Evolutionary conservation across 140 eudicot genomes (phyloP).

Genomic region (Erigeron philadelphicus): DNA sequence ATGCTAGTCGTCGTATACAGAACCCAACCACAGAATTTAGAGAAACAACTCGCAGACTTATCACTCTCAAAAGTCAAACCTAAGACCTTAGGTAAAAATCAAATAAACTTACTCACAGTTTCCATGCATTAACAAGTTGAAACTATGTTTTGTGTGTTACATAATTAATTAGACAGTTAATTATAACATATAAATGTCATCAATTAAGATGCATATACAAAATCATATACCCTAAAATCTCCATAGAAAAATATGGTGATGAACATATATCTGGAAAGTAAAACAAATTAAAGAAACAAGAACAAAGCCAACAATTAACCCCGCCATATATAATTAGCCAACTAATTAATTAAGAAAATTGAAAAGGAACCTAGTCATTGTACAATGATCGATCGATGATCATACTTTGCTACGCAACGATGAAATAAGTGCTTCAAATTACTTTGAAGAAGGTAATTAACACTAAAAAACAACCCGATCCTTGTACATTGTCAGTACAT

Average conservation of each 20-base stretch:
- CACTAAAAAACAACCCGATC: constrained; percentile 29
- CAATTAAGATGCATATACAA: constrained; percentile 21
- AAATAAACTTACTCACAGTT: no score
- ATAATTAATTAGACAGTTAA: not conserved
- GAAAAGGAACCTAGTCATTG: constrained; percentile 31
- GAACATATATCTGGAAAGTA: constrained; percentile 27
- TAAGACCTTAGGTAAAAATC: no score
- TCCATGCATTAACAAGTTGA: no score
- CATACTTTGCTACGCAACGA: constrained; percentile 28
- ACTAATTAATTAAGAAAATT: constrained; percentile 15
- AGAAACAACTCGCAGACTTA: no score
- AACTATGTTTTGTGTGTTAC: not conserved
- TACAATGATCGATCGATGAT: constrained; percentile 39
- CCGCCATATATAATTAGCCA: constrained; percentile 20
- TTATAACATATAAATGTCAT: constrained; percentile 16
- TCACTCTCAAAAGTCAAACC: no score
- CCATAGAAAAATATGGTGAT: constrained; percentile 30
- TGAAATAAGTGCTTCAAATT: constrained; percentile 20
- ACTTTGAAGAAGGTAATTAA: constrained; percentile 26
- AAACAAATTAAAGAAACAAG: constrained; percentile 39
- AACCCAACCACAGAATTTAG: no score
- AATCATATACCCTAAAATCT: constrained; percentile 39
- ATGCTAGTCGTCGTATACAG: no score
- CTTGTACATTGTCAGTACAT: constrained; percentile 33
- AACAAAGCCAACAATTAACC: constrained; percentile 22